These are phyloP conservation scores for Populus deltoides DNA, from an alignment of 345 rosid species.

Conservation along the genomic window DNA sequence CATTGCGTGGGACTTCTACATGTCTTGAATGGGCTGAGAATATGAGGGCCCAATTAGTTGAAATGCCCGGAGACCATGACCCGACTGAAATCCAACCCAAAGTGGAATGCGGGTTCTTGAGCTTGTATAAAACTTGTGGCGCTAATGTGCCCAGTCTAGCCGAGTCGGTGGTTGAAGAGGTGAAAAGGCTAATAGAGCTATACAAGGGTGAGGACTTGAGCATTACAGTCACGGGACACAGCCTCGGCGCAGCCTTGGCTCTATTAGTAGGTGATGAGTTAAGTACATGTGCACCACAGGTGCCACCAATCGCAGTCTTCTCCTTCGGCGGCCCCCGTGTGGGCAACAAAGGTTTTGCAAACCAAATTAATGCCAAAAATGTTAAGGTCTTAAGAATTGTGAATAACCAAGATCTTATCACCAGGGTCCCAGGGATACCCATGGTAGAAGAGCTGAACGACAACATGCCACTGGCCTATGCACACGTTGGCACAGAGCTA, in stretches of 20 bases:
- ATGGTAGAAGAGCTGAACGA: conserved; percentile 14
- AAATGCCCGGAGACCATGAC: neutral
- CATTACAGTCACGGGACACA: conserved; percentile 35
- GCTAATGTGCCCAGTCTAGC: conserved; percentile 25
- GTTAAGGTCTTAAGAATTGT: conserved; percentile 30
- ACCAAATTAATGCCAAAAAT: conserved; percentile 11
- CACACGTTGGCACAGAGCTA: conserved; percentile 29
- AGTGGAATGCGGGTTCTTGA: conserved; percentile 30
- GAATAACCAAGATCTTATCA: conserved; percentile 29
- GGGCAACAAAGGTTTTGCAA: conserved; percentile 24
- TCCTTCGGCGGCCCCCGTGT: conserved; percentile 33
- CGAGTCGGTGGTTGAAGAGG: conserved; percentile 18
- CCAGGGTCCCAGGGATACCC: conserved; percentile 26
- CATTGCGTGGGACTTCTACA: conserved; percentile 89
- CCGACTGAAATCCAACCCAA: conserved; percentile 8
- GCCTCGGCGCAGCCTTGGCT: conserved; percentile 32
- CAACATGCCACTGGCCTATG: conserved; percentile 22
- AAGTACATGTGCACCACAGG: conserved; percentile 3
- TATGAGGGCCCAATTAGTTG: conserved; percentile 47
- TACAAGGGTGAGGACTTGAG: conserved; percentile 29
- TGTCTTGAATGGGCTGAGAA: conserved; percentile 98
- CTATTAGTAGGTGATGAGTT: conserved; percentile 23
- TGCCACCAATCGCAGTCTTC: conserved; percentile 32
- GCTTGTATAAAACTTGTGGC: conserved; percentile 27
- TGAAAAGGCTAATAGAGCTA: conserved; percentile 19